These are phyloP conservation scores for Chrysoporthe puriensis DNA, from an alignment of 2,329 filamentous ascomycete species.

Conservation along the genomic window DNA sequence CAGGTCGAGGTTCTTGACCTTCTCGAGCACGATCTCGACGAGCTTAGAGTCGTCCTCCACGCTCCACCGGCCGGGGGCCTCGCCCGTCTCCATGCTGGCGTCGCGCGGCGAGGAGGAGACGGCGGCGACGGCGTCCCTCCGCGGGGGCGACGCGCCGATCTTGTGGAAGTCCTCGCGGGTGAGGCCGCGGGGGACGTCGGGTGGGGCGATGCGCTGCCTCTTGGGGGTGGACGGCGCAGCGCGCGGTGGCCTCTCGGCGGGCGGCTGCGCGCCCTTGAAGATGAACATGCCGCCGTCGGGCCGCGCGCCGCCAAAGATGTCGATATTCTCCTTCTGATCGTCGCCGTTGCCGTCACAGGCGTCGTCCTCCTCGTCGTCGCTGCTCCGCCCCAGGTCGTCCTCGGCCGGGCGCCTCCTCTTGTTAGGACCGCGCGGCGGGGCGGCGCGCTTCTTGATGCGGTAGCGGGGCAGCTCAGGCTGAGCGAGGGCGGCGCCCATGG, in stretches of 20 bases:
- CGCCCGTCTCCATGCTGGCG: conserved; percentile 43
- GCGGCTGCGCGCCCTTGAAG: conserved; percentile 27
- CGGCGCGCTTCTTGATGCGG: conserved; percentile 54
- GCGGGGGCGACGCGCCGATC: conserved; percentile 35
- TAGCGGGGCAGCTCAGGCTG: conserved; percentile 33
- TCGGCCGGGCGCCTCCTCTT: conserved; percentile 56
- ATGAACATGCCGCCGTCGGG: conserved; percentile 15
- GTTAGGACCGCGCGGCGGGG: conserved; percentile 50
- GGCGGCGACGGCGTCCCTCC: background rate
- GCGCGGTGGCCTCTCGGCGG: conserved; percentile 30
- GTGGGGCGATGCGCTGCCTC: conserved; percentile 62
- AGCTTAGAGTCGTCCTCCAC: conserved; percentile 66
- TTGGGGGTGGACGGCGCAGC: conserved; percentile 58
- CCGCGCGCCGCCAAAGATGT: conserved; percentile 27
- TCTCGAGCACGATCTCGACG: conserved; percentile 69
- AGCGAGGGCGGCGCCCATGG: conserved; percentile 32
- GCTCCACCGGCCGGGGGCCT: conserved; percentile 56
- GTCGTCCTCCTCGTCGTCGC: conserved; percentile 37
- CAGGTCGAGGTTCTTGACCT: conserved; percentile 55
- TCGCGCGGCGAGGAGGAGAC: no score
- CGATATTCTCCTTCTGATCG: conserved; percentile 28
- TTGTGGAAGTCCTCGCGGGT: conserved; percentile 62
- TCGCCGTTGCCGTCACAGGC: conserved; percentile 28
- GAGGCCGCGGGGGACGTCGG: conserved; percentile 62
- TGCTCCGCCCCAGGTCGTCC: conserved; percentile 50